Evolutionary conservation across 2,329 filamentous ascomycete species (phyloP), one percentile per base, ranked within the genome.

Genomic region (Neofusicoccum ribis): DNA sequence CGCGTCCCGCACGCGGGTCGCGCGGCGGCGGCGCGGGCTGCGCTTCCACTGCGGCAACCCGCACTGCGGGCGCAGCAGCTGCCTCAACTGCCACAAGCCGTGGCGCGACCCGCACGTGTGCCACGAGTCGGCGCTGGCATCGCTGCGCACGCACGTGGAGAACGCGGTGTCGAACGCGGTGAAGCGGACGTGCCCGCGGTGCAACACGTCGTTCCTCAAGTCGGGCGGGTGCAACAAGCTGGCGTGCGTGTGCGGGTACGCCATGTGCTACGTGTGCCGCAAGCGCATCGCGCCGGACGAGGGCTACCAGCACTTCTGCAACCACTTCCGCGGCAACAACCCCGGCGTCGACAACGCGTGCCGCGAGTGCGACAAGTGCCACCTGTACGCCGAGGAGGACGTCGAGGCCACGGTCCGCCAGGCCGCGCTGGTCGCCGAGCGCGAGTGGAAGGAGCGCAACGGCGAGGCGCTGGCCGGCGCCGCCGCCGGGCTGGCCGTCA

Each of bases 191-290:
- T 99, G 95, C 76, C 95, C 95, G 8, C 87, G 90, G 54, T 99
- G 95, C 82, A 90, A 91, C 70, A 91, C 93, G 9, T 91, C 89
- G 15, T 98, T 98, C 76, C 91, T 99, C 79, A 98, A 98, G 77
- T 90, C 88, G 6, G 89, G 89, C 31, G 95, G 95, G 72, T 99
- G 95, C 85, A 99, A 99, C 82, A 98, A 98, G 80, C 85, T 99
- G 46, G 94, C 92, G 5, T 98, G 95, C 75, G 89, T 93, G 15
- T 99, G 95, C 78, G 95, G 95, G 8, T 98, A 98, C 79, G 90
- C 91, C 71, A 98, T 98, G 94, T 99, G 95, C 77, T 99, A 99
- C 74, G 88, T 98, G 52, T 99, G 95, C 77, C 91, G 95, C 46
- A 74, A 78, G 47, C 78, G 81, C n/a, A 79, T 85, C 17, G 81